Percentiles rank a stretch among this genome's conserved stretches.
These are phyloP conservation scores for Boletellus sp. DNA, from an alignment of 768 basidiomycete genomes.

Conservation along the genomic window DNA sequence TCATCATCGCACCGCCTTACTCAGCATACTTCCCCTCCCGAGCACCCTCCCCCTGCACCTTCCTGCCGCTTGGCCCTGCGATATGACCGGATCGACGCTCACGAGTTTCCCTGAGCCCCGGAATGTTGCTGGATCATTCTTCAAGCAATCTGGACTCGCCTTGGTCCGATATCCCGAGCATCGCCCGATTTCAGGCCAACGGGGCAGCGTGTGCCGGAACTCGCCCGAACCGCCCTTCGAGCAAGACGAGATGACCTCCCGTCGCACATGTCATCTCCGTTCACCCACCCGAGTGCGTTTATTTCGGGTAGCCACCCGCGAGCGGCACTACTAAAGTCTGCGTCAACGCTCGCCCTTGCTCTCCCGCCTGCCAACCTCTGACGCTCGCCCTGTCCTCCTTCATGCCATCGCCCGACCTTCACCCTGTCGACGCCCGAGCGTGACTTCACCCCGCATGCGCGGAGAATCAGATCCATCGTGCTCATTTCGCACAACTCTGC, in stretches of 20 bases:
- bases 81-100: slow-evolving; percentile 23
- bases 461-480: slow-evolving; percentile 25
- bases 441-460: slow-evolving; percentile 28
- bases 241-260: not conserved
- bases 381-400: slow-evolving; percentile 3
- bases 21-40: slow-evolving; percentile 2
- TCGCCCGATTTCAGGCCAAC: slow-evolving; percentile 3
- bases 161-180: not conserved
- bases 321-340: slow-evolving; percentile 5
- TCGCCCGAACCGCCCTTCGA: not conserved
- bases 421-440: slow-evolving; percentile 11
- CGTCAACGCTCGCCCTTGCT: not conserved
- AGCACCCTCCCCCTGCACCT: not conserved
- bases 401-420: slow-evolving; percentile 7
- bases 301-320: slow-evolving; percentile 5
- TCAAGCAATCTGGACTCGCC: not conserved
- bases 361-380: slow-evolving; percentile 7
- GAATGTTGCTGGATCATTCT: not conserved
- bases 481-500: slow-evolving; percentile 20
- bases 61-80: slow-evolving; percentile 16
- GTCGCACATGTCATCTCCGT: slow-evolving; percentile 16
- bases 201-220: not conserved
- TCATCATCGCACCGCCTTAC: slow-evolving; percentile 8
- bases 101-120: not conserved
- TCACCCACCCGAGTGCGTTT: slow-evolving; percentile 3